Conservation (phyloP, 2,329 filamentous ascomycete genomes). For the Fusarium haematococcum region DNA sequence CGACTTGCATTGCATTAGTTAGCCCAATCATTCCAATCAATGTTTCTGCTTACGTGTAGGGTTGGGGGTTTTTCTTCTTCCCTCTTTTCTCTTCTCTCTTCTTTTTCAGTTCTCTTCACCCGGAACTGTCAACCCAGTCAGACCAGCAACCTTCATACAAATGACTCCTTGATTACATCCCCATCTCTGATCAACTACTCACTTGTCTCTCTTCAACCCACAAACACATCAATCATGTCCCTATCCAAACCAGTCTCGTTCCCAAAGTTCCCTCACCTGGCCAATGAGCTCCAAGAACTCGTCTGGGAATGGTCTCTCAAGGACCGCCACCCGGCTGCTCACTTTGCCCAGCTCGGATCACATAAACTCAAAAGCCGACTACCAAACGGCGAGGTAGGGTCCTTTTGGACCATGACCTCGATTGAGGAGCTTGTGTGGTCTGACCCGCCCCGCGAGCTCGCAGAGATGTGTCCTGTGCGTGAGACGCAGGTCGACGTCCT, state of each 20-base stretch:
- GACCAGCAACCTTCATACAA: not conserved
- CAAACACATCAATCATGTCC: not conserved
- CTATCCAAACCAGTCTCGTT: not conserved
- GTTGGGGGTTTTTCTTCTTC: not conserved
- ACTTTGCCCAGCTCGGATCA: not conserved
- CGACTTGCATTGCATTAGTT: not conserved
- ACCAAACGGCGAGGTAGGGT: accelerated
- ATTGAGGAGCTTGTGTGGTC: not conserved
- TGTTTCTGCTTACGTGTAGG: not conserved
- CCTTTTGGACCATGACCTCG: not conserved
- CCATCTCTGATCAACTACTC: not conserved
- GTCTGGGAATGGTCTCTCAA: not conserved
- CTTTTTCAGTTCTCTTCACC: not conserved
- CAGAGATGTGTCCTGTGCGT: no score
- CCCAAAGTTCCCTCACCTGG: not conserved
- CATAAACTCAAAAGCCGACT: not conserved
- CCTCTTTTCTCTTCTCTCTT: not conserved
- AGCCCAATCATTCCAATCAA: not conserved
- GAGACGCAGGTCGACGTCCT: not conserved
- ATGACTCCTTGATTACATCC: not conserved
- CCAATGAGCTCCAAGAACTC: not conserved
- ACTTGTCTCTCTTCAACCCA: not conserved
- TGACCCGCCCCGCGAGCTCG: not conserved
- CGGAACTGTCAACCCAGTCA: not conserved
- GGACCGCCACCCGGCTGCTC: not conserved